Evolutionary conservation across 345 rosid species (phyloP), one percentile per base, ranked within the genome.

Genomic region (Eucalyptus tenuipes): DNA sequence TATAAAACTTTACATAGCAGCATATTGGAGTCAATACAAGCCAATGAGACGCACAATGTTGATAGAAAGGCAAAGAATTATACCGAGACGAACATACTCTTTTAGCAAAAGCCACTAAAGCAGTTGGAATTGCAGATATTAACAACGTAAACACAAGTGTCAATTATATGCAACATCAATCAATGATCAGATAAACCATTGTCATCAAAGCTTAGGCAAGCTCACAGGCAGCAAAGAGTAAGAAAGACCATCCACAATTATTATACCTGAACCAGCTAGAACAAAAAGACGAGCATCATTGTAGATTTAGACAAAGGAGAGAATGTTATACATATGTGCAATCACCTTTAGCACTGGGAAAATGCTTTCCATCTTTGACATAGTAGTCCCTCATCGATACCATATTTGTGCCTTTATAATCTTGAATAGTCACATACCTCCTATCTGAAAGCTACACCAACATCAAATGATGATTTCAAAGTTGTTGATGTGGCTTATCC

Each of bases 391-490:
- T 93, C 17, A 97, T 93, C 0, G 94, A 89, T n/a, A 96, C 90
- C 86, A 87, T 87, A 82, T 92, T 66, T 91, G 88, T 92, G 87
- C 97, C 97, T 85, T 84, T 90, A 87, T 90, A 91, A 29, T 92
- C 93, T 49, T 92, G 92, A 90, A 95, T 87, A 86, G 71, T 82
- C 90, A 93, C 97, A 64, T 68, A 92, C 90, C 90, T 91, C 89
- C 87, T 96, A 87, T 94, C 91, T 82, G 97, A 93, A 31, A 97
- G 94, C 99, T 97, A 90, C 87, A 88, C 61, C 89, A 90, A 89
- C 86, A 90, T 47, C 49, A 86, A 82, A 66, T 53, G 61, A 42
- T 27, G 31, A 86, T 50, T 50, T 55, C 48, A 25, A 80, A n/a
- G 59, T 88, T 52, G 13, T 45, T 40, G n/a, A 61, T 18, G n/a